Evolutionary conservation across 225 moss, liverwort and hornwort genomes (phyloP), one percentile per base, ranked within the genome.

Genomic region (Bryum argenteum): DNA sequence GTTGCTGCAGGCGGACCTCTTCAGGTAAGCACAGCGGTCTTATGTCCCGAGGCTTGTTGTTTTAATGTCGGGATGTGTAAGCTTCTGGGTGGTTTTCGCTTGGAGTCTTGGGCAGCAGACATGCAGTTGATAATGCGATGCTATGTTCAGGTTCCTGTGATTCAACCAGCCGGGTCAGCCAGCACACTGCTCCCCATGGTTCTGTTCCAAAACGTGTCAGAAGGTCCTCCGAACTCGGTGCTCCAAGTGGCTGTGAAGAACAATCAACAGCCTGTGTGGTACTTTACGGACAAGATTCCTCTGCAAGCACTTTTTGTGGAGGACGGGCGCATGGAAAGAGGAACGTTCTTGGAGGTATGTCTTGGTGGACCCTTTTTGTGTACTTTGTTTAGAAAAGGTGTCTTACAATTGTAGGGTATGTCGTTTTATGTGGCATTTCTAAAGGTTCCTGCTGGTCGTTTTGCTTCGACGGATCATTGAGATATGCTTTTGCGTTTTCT

Each of bases 241-340:
- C 80, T 97, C 58, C 96, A 97, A 82, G 96, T 97, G 21, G 96
- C 93, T 45, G 93, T 97, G 8, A 97, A 93, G 89, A 94, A 94
- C 81, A 97, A 92, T 72, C 96, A 97, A 76, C 96, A 93, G 73
- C 90, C 91, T 66, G 93, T 94, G 8, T 93, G 91, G 93, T 97
- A 97, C 77, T 97, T 90, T 20, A 82, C 75, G 11, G 96, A 94
- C 80, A 93, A 93, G 82, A 90, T 97, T 44, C 93, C 91, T 37
- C 69, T 97, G 75, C 89, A 97, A 82, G 89, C 79, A 7, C 91
- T 97, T 61, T 97, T 97, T 62, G 86, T 92, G 58, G 96, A 97
- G 76, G 96, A 97, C 60, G 91, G 96, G 9, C 89, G 87, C 67
- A 97, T 97, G 96, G 96, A 97, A 76, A 89, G 96, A 70, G 88